These are phyloP conservation scores for Flammula alnicola DNA, from an alignment of 1,284 basidiomycete genomes.

Conservation along the genomic window DNA sequence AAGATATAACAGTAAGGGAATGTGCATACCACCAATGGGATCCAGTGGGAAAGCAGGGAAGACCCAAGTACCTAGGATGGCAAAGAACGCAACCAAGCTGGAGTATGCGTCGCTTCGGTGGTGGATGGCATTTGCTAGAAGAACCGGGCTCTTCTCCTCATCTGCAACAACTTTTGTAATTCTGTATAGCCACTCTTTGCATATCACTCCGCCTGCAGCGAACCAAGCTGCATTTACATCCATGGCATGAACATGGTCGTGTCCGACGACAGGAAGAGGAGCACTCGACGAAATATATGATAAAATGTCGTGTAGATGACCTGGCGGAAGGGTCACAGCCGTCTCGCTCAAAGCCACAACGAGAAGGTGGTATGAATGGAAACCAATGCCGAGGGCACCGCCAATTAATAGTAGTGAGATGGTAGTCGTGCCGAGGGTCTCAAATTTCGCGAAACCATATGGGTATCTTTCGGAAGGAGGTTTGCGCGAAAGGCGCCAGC, in stretches of 20 bases:
- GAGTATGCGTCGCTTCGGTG: conserved; percentile 96
- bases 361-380: conserved; percentile 89
- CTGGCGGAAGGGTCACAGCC: conserved; percentile 57
- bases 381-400: conserved; percentile 90
- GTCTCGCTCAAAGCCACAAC: conserved; percentile 69
- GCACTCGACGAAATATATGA: conserved; percentile 59
- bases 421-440: conserved; percentile 88
- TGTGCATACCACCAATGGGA: conserved; percentile 82
- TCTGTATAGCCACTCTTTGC: conserved; percentile 94
- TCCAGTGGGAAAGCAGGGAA: conserved; percentile 90
- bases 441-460: conserved; percentile 92
- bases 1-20: background rate
- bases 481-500: conserved; percentile 87
- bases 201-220: conserved; percentile 77
- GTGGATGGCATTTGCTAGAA: conserved; percentile 91
- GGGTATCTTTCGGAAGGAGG: conserved; percentile 82
- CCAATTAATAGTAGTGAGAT: conserved; percentile 84
- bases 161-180: conserved; percentile 88
- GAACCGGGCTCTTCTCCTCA: conserved; percentile 87
- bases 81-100: conserved; percentile 84
- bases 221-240: conserved; percentile 98
- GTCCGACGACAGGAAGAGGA: conserved; percentile 59
- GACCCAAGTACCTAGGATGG: conserved; percentile 87
- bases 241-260: conserved; percentile 66
- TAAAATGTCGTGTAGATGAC: conserved; percentile 64